A percentile compares a stretch with the other conserved stretches of the same genome.
These are phyloP conservation scores for Coemansia sp. DNA, from an alignment of 192 early-diverging fungal genomes.

Conservation along the genomic window DNA sequence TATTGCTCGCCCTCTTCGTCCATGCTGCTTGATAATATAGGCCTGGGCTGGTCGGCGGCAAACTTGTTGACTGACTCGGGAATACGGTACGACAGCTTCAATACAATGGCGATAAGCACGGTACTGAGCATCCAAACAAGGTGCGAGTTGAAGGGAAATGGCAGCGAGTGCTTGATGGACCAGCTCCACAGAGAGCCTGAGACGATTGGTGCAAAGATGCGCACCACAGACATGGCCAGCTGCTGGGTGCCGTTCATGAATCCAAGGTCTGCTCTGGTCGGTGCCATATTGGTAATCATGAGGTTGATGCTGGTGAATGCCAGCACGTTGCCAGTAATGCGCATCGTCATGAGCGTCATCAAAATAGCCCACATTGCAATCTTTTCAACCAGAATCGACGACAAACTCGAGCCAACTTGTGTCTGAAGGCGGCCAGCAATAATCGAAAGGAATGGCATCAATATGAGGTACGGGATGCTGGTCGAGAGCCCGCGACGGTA, in stretches of 20 bases:
- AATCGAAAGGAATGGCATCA: slow-evolving; percentile 11
- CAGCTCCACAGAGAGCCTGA: slow-evolving; percentile 40
- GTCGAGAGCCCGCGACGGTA: slow-evolving; percentile 34
- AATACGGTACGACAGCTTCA: slow-evolving; percentile 11
- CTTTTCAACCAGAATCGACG: background rate
- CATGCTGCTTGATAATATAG: background rate
- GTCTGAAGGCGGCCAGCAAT: background rate
- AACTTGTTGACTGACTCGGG: slow-evolving; percentile 41
- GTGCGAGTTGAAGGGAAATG: slow-evolving; percentile 44
- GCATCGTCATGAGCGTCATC: slow-evolving; percentile 15
- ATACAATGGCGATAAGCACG: background rate
- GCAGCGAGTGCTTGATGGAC: slow-evolving; percentile 38
- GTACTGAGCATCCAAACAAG: slow-evolving; percentile 35
- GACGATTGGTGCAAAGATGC: slow-evolving; percentile 30
- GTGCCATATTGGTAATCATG: slow-evolving; percentile 38
- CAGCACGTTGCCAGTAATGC: slow-evolving; percentile 23
- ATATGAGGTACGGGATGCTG: slow-evolving; percentile 10
- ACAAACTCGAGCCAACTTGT: background rate
- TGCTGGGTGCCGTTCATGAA: slow-evolving; percentile 48
- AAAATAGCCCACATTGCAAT: slow-evolving; percentile 32
- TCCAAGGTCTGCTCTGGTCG: slow-evolving; percentile 31
- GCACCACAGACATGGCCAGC: slow-evolving; percentile 12
- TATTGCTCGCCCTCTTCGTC: too few species aligned
- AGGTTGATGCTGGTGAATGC: slow-evolving; percentile 43
- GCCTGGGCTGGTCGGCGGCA: slow-evolving; percentile 16